Conservation (phyloP, 2,329 filamentous ascomycete species). For the Lasiodiplodia theobromae region DNA sequence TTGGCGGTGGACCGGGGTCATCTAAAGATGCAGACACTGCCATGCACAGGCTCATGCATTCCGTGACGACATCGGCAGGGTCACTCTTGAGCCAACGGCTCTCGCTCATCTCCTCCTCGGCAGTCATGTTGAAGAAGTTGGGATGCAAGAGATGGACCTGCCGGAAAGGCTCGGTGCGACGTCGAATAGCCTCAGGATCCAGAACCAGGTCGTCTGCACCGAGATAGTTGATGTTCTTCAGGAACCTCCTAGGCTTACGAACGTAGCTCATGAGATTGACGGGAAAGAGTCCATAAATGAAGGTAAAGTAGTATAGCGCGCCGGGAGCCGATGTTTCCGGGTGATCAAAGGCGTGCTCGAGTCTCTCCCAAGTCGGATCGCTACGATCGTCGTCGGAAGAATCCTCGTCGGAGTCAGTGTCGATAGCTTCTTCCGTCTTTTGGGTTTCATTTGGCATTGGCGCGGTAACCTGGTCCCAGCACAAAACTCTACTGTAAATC, state of each 20-base stretch:
- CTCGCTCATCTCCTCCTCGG: conserved; percentile 81
- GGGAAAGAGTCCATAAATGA: conserved; percentile 82
- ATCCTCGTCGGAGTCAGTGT: conserved; percentile 40
- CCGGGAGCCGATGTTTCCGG: conserved; percentile 67
- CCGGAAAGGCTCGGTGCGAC: conserved; percentile 77
- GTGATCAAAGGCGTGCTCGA: conserved; percentile 66
- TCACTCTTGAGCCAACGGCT: conserved; percentile 82
- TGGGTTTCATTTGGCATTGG: conserved; percentile 22
- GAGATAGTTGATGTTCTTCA: conserved; percentile 74
- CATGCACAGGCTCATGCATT: conserved; percentile 75
- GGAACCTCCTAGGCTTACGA: conserved; percentile 78
- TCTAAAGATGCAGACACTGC: conserved; percentile 50
- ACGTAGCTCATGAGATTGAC: conserved; percentile 89
- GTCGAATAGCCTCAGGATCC: conserved; percentile 77
- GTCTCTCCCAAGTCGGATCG: conserved; percentile 67
- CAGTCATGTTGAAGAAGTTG: conserved; percentile 82
- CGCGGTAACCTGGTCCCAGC: conserved; percentile 69
- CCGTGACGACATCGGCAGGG: conserved; percentile 78
- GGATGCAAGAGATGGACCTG: conserved; percentile 78
- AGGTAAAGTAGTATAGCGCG: conserved; percentile 78
- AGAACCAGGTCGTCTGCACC: conserved; percentile 78
- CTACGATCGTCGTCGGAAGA: conserved; percentile 45
- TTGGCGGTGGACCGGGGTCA: conserved; percentile 57
- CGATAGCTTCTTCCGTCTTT: conserved; percentile 37
- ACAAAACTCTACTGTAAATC: conserved; percentile 79